Conservation (phyloP, 2,329 filamentous ascomycete species). For the Trichothecium sympodiale region DNA sequence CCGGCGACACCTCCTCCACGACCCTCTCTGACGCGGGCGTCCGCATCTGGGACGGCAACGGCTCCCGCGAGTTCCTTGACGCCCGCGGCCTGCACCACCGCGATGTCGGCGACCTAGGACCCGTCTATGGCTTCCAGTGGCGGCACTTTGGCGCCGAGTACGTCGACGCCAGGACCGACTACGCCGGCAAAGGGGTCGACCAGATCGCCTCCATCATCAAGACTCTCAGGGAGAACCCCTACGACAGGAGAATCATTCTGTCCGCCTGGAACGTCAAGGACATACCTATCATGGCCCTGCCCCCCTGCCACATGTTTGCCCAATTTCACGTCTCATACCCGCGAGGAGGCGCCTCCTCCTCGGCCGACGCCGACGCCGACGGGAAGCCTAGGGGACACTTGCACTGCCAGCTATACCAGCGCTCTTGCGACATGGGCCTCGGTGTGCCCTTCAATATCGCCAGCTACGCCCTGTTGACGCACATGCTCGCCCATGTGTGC, state of each 20-base stretch:
- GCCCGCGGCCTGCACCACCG: slow-evolving; percentile 70
- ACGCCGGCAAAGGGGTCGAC: slow-evolving; percentile 80
- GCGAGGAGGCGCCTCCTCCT: slow-evolving; percentile 10
- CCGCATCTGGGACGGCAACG: slow-evolving; percentile 98
- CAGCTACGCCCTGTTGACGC: slow-evolving; percentile 82
- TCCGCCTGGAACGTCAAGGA: slow-evolving; percentile 91
- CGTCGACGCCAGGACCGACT: slow-evolving; percentile 66
- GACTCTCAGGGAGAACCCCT: slow-evolving; percentile 74
- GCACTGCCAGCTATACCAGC: slow-evolving; percentile 84
- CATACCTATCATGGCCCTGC: slow-evolving; percentile 77
- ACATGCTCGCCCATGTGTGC: slow-evolving; percentile 86
- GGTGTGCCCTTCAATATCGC: slow-evolving; percentile 98
- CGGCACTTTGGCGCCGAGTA: slow-evolving; percentile 94
- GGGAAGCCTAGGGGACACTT: slow-evolving; percentile 56
- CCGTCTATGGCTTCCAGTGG: slow-evolving; percentile 98
- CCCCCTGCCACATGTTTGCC: slow-evolving; percentile 95
- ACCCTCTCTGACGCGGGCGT: slow-evolving; percentile 69
- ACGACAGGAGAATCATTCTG: slow-evolving; percentile 82
- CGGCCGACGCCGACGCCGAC: too few species aligned
- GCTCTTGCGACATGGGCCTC: slow-evolving; percentile 92
- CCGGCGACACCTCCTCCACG: slow-evolving; percentile 69
- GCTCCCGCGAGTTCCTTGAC: slow-evolving; percentile 82
- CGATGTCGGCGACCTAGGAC: slow-evolving; percentile 79
- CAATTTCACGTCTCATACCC: slow-evolving; percentile 88
- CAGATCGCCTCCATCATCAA: slow-evolving; percentile 84